Base-by-base conservation (phyloP, 371 early-diverging fungal species). In the Phascolomyces articulosus region DNA sequence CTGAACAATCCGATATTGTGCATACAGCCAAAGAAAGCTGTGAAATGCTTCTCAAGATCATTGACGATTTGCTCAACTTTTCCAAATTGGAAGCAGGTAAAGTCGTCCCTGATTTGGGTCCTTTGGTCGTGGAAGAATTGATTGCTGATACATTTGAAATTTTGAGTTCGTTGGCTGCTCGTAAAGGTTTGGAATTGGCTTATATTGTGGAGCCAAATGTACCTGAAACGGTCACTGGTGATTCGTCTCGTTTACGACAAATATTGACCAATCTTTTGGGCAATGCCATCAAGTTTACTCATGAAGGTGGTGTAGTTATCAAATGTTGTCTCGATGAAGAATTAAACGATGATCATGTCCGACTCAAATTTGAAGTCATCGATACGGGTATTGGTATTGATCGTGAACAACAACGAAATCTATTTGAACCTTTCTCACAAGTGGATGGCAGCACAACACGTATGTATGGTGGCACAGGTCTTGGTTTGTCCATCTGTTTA, bases 221-320 rank as follows among this genome's bases (percentile, higher is more conserved):
- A 0, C 87, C 87, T 26, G 61, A 68, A 15, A 79, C 75, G 0
- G 61, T 82, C 0, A 58, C 71, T 9, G 74, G 77, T 4, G 82
- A 82, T 40, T 75, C 79, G 0, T 79, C 82, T 40, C 73, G 82
- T 18, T 18, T 82, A n/a, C 71, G 82, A 18, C 82, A 82, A 34
- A 73, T 82, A 3, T 54, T 82, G 47, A 77, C 79, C 15, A 82
- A 82, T 24, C 61, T 82, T 15, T 69, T 87, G 49, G 86, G 88
- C 38, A 89, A 89, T 53, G 88, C 90, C 2, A 83, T 89, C 67
- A 89, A 89, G 67, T 89, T 89, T 34, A 89, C 90, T 1, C 82
- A 85, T 48, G 68, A 83, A 24, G 89, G 87, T 4, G 76, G 79
- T 27, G 82, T 88, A 11, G 77, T 81, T 15, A 82, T 88, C 34